Conservation (phyloP, 1,284 basidiomycete genomes). For the Flammula alnicola region DNA sequence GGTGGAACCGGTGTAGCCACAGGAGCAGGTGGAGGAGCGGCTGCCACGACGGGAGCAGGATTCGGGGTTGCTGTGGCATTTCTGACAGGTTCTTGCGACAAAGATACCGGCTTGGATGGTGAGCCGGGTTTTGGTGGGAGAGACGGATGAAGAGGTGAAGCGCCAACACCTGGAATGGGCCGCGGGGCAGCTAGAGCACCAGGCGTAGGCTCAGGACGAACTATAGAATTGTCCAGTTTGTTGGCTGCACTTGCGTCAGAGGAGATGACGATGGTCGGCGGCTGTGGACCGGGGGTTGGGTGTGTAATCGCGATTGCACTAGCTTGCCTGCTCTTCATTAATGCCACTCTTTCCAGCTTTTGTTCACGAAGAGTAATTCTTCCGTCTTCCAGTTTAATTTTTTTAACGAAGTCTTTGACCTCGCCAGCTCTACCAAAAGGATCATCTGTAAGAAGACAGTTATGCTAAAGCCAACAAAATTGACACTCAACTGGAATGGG, state of each 20-base stretch:
- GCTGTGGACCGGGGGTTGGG: constrained; percentile 9
- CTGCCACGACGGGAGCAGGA: constrained; percentile 31
- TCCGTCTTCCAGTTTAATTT: constrained; percentile 67
- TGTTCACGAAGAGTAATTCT: constrained; percentile 66
- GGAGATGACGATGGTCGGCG: constrained; percentile 18
- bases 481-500: constrained; percentile 64
- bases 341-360: constrained; percentile 49
- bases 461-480: constrained; percentile 6
- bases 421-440: constrained; percentile 58
- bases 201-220: constrained; percentile 26
- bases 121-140: constrained; percentile 56
- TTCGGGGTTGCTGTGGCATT: constrained; percentile 39
- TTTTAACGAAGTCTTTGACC: constrained; percentile 72
- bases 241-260: constrained; percentile 13
- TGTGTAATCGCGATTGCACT: constrained; percentile 32
- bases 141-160: constrained; percentile 66
- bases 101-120: constrained; percentile 31
- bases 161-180: constrained; percentile 30
- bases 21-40: constrained; percentile 24
- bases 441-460: constrained; percentile 3
- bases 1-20: constrained; percentile 25
- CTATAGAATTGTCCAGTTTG: constrained; percentile 20
- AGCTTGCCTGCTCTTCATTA: constrained; percentile 46
- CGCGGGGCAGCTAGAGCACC: constrained; percentile 30
- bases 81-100: constrained; percentile 30